Conservation (phyloP, 495 filamentous ascomycete genomes). For the Xylaria longipes region DNA sequence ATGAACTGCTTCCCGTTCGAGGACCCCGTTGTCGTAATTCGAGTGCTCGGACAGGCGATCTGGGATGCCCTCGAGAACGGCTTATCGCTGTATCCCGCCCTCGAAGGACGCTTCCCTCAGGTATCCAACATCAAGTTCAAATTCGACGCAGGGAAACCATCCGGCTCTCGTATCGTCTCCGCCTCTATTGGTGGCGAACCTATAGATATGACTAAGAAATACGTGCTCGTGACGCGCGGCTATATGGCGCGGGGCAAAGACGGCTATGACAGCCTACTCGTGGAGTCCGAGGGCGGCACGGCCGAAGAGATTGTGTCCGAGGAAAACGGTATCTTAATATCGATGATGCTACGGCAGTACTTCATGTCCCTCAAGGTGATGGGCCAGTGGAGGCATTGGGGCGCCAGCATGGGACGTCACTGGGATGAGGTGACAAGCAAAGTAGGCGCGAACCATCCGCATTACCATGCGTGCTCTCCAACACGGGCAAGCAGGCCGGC, state of each 20-base stretch:
- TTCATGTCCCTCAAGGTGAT: conserved; percentile 83
- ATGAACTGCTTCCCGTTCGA: conserved; percentile 85
- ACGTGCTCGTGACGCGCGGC: conserved; percentile 75
- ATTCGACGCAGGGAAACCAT: conserved; percentile 66
- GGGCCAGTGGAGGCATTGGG: conserved; percentile 75
- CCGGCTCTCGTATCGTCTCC: conserved; percentile 66
- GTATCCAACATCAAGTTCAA: conserved; percentile 79
- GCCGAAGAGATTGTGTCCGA: conserved; percentile 81
- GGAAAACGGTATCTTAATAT: conserved; percentile 85
- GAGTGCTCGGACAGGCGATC: conserved; percentile 68
- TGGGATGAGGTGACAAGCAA: conserved; percentile 67
- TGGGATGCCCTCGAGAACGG: conserved; percentile 82
- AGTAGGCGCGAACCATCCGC: conserved; percentile 50
- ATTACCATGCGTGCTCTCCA: conserved; percentile 41
- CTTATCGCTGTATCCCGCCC: conserved; percentile 76
- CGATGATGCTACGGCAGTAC: conserved; percentile 84
- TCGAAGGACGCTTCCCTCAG: conserved; percentile 83
- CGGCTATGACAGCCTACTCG: conserved; percentile 75
- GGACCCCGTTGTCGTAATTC: conserved; percentile 83
- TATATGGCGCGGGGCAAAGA: conserved; percentile 91
- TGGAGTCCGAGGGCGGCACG: conserved; percentile 70
- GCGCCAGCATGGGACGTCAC: conserved; percentile 59
- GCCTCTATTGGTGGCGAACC: conserved; percentile 65
- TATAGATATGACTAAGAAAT: conserved; percentile 64
- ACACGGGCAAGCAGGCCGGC: conserved; percentile 38